A percentile compares a stretch with the other conserved stretches of the same genome.
Conservation (phyloP, 345 rosid species). For the Pugionium dolabratum region DNA sequence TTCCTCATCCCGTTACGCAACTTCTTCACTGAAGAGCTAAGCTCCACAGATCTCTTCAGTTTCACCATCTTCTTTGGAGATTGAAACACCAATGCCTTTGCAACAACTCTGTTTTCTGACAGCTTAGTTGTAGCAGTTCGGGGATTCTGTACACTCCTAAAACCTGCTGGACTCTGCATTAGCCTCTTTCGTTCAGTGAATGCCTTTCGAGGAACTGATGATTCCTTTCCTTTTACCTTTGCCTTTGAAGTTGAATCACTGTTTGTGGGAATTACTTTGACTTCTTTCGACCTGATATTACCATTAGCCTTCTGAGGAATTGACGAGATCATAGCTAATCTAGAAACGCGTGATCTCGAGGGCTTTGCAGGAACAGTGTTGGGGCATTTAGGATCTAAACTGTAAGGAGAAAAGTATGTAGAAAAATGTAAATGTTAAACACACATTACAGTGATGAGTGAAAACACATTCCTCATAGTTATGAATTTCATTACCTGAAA, state of each 20-base stretch:
- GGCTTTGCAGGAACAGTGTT: conserved; percentile 82
- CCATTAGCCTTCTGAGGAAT: conserved; percentile 56
- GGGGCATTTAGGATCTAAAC: conserved; percentile 62
- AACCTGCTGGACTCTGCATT: conserved; percentile 51
- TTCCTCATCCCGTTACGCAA: conserved; percentile 65
- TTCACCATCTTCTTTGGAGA: conserved; percentile 75
- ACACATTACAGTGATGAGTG: conserved; percentile 9
- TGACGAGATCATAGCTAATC: conserved; percentile 73
- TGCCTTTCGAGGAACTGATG: conserved; percentile 46
- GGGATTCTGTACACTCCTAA: conserved; percentile 65
- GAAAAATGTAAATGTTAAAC: conserved; percentile 3
- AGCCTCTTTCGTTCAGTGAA: conserved; percentile 54
- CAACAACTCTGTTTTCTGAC: conserved; percentile 46
- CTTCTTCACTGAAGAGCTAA: conserved; percentile 49
- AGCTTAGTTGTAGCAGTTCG: conserved; percentile 43
- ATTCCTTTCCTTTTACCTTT: conserved; percentile 43
- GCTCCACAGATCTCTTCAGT: conserved; percentile 56
- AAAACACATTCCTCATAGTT: neutral
- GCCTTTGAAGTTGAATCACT: conserved; percentile 48
- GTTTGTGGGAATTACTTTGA: conserved; percentile 39
- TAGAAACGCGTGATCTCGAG: conserved; percentile 61
- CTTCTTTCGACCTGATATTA: conserved; percentile 35
- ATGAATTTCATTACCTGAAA: conserved; percentile 42
- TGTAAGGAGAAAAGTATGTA: conserved; percentile 23
- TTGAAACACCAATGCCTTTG: conserved; percentile 70